Conservation (phyloP, 73 alveolate genomes). For the Tetrahymena thermophila region DNA sequence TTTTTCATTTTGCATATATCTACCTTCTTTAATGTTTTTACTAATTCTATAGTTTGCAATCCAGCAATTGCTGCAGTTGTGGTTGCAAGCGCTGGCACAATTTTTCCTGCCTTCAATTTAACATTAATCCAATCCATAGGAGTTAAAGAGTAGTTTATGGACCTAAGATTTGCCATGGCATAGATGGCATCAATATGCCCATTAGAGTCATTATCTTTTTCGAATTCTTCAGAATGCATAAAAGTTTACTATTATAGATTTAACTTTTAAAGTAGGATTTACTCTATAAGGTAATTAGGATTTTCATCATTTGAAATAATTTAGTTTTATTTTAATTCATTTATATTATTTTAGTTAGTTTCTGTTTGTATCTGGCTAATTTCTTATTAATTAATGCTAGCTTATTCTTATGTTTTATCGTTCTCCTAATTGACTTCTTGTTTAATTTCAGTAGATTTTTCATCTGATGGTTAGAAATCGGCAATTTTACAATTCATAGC, state of each 20-base stretch:
- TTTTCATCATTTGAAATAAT: conserved; percentile 35
- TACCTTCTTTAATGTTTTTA: conserved; percentile 46
- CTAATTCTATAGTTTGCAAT: conserved; percentile 81
- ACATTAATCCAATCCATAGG: conserved; percentile 94
- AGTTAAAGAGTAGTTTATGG: conserved; percentile 76
- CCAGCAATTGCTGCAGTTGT: conserved; percentile 96
- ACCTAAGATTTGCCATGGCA: conserved; percentile 86
- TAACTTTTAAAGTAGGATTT: conserved; percentile 38
- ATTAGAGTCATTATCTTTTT: conserved; percentile 88
- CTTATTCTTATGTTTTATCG: neutral
- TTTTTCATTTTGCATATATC: conserved; percentile 25
- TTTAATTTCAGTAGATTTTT: neutral
- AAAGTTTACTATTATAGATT: neutral
- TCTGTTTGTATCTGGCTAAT: neutral
- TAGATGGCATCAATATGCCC: conserved; percentile 88
- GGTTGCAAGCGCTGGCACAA: conserved; percentile 95
- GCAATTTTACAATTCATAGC: neutral
- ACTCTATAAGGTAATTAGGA: conserved; percentile 12
- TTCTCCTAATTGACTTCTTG: neutral
- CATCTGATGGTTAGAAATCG: neutral
- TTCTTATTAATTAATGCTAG: neutral
- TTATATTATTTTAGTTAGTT: neutral
- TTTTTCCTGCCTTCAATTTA: conserved; percentile 93
- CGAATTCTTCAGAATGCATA: conserved; percentile 75
- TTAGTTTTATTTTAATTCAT: conserved; percentile 46